These are phyloP conservation scores for Suillus ampliporus DNA, from an alignment of 768 basidiomycete species.

Conservation along the genomic window DNA sequence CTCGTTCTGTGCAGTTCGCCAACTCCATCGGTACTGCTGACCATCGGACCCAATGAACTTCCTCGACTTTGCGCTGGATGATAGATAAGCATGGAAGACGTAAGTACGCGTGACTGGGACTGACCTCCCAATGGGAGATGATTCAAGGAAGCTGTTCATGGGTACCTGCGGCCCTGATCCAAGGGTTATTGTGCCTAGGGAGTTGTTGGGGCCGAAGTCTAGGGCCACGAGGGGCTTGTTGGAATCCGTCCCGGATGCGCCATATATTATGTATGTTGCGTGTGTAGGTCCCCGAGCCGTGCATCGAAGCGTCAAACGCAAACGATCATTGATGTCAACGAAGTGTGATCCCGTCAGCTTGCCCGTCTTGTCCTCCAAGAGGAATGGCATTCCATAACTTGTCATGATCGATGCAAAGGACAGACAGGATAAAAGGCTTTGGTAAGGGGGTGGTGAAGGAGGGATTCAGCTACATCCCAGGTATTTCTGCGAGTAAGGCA, in stretches of 20 bases:
- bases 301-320: conserved; percentile 54
- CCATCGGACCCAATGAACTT: conserved; percentile 66
- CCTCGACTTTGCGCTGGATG: conserved; percentile 47
- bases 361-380: conserved; percentile 70
- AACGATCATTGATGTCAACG: conserved; percentile 66
- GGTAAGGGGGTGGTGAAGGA: conserved; percentile 11
- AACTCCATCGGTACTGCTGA: conserved; percentile 66
- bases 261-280: conserved; percentile 59
- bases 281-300: conserved; percentile 48
- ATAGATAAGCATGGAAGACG: conserved; percentile 13
- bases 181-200: conserved; percentile 59
- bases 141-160: conserved; percentile 62
- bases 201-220: conserved; percentile 53
- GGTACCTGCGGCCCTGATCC: conserved; percentile 40
- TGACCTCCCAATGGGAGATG: conserved; percentile 48
- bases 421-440: conserved; percentile 8
- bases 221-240: conserved; percentile 52
- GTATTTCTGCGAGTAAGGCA: conserved; percentile 30
- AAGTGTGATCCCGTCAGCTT: conserved; percentile 59
- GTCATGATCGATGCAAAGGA: conserved; percentile 37
- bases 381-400: conserved; percentile 60
- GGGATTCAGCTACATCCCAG: conserved; percentile 8
- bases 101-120: conserved; percentile 19
- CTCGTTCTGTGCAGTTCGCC: conserved; percentile 50
- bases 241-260: conserved; percentile 36